These are phyloP conservation scores for Diaporthe citri DNA, from an alignment of 2,329 filamentous ascomycete species.

Conservation along the genomic window DNA sequence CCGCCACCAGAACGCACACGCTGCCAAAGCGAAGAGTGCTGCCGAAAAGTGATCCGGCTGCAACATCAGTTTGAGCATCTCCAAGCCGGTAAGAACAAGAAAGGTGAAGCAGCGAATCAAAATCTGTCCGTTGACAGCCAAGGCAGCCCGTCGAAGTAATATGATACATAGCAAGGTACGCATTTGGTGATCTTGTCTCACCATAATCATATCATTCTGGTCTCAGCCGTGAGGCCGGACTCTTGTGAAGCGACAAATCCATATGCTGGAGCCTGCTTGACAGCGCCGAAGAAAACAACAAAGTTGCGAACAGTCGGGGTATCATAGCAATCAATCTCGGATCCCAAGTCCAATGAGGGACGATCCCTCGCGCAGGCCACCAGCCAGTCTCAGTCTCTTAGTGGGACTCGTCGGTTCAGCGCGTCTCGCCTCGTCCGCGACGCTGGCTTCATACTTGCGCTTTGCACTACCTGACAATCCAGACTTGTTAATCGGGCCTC, in stretches of 20 bases:
- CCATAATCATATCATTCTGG: neutral
- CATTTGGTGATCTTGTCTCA: neutral
- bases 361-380: conserved; percentile 53
- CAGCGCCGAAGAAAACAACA: neutral
- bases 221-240: conserved; percentile 18
- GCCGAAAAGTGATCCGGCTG: neutral
- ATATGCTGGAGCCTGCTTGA: neutral
- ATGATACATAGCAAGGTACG: conserved; percentile 15
- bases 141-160: neutral
- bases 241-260: neutral
- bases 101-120: too few species aligned
- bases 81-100: neutral
- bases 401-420: conserved; percentile 59
- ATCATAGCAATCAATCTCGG: conserved; percentile 43
- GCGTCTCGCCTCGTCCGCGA: conserved; percentile 47
- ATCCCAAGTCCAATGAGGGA: conserved; percentile 65
- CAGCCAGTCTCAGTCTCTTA: conserved; percentile 64
- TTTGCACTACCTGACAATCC: conserved; percentile 56
- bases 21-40: conserved; percentile 18
- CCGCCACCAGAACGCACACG: conserved; percentile 13
- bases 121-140: neutral
- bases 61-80: neutral
- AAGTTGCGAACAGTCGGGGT: conserved; percentile 19
- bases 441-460: conserved; percentile 58
- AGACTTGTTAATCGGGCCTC: conserved; percentile 59